Evolutionary conservation across 2,329 filamentous ascomycete genomes (phyloP), one percentile per base, ranked within the genome.

Genomic region (Clonostachys byssicola): DNA sequence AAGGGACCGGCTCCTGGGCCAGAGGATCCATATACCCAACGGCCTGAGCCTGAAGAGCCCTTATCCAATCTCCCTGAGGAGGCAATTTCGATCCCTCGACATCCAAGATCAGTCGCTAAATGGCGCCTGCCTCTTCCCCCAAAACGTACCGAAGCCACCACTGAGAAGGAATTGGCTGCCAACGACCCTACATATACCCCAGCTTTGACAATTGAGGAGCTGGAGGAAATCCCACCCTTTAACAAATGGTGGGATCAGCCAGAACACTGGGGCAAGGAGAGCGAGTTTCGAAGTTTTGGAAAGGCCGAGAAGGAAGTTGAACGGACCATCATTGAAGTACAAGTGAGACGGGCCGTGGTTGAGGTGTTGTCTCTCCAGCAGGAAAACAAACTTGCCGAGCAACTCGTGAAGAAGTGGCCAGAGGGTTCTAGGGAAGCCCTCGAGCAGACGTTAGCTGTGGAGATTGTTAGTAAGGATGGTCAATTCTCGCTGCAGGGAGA

Each of bases 211-310:
- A 66, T 67, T 8, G 65, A 70, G 0, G 74, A 65, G 0, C 65
- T 83, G 3, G 70, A 75, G 50, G 64, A 71, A 44, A 69, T 80
- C 12, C 71, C 70, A 39, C 66, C 72, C 2, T 50, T 80, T 36
- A 63, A 63, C 34, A 63, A 61, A 23, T 83, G 78, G 78, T 83
- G 78, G 78, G 70, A 80, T 8, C 60, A 67, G 45, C 62, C 65
- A n/a, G 66, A 67, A n/a, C 69, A 80, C 56, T 82, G 79, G 77
- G 66, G 66, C 42, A 48, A 63, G 36, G 68, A 70, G 49, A 72
- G 69, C 54, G 56, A 67, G 43, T 74, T 77, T 51, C 56, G 56
- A 14, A 66, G 70, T 3, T 82, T 81, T 53, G 65, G 61, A 44
- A 62, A 63, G 35, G 48, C 54, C 6, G 56, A 62, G 2, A 72